Conservation (phyloP, 306 rosid genomes). For the Inga laurina region DNA sequence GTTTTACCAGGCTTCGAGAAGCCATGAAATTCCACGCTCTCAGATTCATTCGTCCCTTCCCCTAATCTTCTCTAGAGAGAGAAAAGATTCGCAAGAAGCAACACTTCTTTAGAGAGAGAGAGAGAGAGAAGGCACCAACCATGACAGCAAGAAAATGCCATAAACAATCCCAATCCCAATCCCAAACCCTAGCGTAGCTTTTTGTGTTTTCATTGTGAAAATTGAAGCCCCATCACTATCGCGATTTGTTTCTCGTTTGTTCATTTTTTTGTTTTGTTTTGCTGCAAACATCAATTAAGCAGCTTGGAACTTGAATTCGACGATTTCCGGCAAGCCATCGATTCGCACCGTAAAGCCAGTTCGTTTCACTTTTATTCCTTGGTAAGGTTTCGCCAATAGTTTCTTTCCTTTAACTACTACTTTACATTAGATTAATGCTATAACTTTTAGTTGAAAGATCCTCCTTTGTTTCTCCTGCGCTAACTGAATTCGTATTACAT, state of each 20-base stretch:
- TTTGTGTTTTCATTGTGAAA: slow-evolving; percentile 13
- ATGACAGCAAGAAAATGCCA: slow-evolving; percentile 23
- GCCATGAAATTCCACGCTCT: slow-evolving; percentile 38
- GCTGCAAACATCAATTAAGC: not conserved
- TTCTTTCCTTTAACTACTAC: slow-evolving; percentile 15
- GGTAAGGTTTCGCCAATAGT: slow-evolving; percentile 25
- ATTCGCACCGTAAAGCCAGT: slow-evolving; percentile 35
- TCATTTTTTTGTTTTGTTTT: not conserved
- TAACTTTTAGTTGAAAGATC: not conserved
- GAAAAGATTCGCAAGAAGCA: not conserved
- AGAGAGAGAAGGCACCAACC: not conserved
- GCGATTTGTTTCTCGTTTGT: not conserved
- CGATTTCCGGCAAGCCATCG: slow-evolving; percentile 22
- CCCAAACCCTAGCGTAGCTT: slow-evolving; percentile 48
- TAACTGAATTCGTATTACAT: not conserved
- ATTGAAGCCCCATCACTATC: slow-evolving; percentile 32
- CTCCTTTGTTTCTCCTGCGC: not conserved
- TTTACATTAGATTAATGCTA: slow-evolving; percentile 17
- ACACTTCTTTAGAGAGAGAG: slow-evolving; percentile 8
- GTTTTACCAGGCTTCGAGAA: slow-evolving; percentile 24
- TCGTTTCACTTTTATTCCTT: slow-evolving; percentile 27
- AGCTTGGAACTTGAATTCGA: not conserved
- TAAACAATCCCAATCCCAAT: slow-evolving; percentile 22
- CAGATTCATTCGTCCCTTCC: slow-evolving; percentile 6
- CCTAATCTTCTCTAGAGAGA: not conserved